These are phyloP conservation scores for Arabidopsis suecica DNA, from an alignment of 345 rosid species.

Conservation along the genomic window DNA sequence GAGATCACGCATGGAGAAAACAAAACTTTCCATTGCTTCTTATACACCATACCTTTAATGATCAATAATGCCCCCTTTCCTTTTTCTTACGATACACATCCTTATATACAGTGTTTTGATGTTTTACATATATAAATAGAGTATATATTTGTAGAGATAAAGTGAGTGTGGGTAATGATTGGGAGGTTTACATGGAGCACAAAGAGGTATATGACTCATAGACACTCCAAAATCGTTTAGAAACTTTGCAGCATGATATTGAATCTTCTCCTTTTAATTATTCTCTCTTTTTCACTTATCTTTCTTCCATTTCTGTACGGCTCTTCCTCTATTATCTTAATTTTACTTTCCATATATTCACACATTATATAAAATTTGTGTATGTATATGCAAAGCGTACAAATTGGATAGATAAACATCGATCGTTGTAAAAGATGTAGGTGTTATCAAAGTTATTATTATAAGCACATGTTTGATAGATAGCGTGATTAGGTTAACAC, in stretches of 20 bases:
- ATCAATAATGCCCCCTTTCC: conserved; percentile 37
- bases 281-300: conserved; percentile 22
- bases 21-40: conserved; percentile 32
- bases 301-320: conserved; percentile 43
- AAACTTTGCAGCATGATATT: conserved; percentile 33
- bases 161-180: conserved; percentile 44
- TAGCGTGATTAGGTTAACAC: conserved; percentile 43
- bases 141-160: neutral
- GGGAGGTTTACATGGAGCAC: conserved; percentile 42
- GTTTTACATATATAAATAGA: conserved; percentile 2
- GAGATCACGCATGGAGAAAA: conserved; percentile 32
- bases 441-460: neutral
- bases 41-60: conserved; percentile 46
- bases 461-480: conserved; percentile 31
- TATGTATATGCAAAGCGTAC: neutral
- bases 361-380: neutral
- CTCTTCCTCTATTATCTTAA: conserved; percentile 37
- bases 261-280: conserved; percentile 27
- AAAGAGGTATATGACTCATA: conserved; percentile 41
- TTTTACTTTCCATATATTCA: neutral
- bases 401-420: conserved; percentile 8
- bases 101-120: conserved; percentile 25
- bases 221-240: conserved; percentile 26
- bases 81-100: conserved; percentile 40
- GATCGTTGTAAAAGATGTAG: conserved; percentile 21